Conservation (phyloP, 257 asterid genomes). For the Leonotis leonurus region DNA sequence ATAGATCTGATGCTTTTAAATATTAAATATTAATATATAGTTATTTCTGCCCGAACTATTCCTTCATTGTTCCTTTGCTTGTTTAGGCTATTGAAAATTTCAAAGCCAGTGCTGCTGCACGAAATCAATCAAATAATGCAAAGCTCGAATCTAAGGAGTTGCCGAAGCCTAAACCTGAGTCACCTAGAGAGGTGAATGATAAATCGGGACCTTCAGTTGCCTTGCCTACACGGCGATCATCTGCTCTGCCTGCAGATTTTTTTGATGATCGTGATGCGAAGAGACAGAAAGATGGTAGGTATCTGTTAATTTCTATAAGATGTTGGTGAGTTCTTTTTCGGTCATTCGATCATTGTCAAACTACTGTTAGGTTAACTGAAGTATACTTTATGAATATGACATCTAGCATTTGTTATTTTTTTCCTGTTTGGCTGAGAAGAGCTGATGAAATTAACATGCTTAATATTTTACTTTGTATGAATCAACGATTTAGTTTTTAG, state of each 20-base stretch:
- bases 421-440: not conserved
- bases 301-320: slow-evolving; percentile 16
- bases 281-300: slow-evolving; percentile 64
- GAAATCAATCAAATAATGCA: slow-evolving; percentile 30
- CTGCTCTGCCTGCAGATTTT: slow-evolving; percentile 68
- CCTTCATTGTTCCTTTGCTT: slow-evolving; percentile 13
- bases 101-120: slow-evolving; percentile 75
- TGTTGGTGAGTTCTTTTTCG: not conserved
- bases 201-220: slow-evolving; percentile 41
- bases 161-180: slow-evolving; percentile 39
- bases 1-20: not conserved
- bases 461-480: not conserved
- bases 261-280: slow-evolving; percentile 60
- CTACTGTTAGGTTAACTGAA: not conserved
- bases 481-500: not conserved
- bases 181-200: slow-evolving; percentile 22
- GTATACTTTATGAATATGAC: not conserved
- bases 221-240: slow-evolving; percentile 36
- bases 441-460: not conserved
- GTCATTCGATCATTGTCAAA: slow-evolving; percentile 13
- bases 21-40: not conserved
- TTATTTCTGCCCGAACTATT: not conserved
- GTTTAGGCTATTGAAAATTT: slow-evolving; percentile 60
- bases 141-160: slow-evolving; percentile 37
- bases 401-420: not conserved